Conservation (phyloP, 345 rosid genomes). For the Orychophragmus violaceus region DNA sequence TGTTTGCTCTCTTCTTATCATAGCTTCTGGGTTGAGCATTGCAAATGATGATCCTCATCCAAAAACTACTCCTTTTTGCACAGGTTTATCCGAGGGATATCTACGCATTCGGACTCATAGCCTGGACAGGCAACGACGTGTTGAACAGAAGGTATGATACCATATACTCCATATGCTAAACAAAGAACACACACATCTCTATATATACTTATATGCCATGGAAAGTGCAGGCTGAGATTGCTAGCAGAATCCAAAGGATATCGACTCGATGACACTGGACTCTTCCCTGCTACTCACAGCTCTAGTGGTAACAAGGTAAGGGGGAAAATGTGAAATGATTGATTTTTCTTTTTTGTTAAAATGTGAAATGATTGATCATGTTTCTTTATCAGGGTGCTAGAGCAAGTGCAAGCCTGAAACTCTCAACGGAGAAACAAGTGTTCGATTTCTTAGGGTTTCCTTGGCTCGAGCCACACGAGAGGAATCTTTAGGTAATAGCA, state of each 20-base stretch:
- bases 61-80: neutral
- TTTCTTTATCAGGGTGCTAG: slow-evolving; percentile 49
- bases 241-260: slow-evolving; percentile 86
- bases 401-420: slow-evolving; percentile 55
- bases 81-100: slow-evolving; percentile 91
- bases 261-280: slow-evolving; percentile 84
- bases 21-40: neutral
- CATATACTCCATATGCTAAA: neutral
- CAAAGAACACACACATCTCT: neutral
- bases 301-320: slow-evolving; percentile 73
- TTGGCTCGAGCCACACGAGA: slow-evolving; percentile 73
- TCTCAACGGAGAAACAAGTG: slow-evolving; percentile 65
- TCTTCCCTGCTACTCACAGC: slow-evolving; percentile 78
- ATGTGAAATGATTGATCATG: neutral
- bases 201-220: neutral
- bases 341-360: neutral
- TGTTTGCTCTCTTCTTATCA: neutral
- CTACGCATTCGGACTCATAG: slow-evolving; percentile 81
- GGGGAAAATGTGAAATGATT: neutral
- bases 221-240: slow-evolving; percentile 68
- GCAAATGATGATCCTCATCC: neutral
- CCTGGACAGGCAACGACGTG: slow-evolving; percentile 96
- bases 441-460: slow-evolving; percentile 83
- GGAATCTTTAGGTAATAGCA: slow-evolving; percentile 55
- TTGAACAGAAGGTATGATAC: slow-evolving; percentile 71